Evolutionary conservation across 257 asterid genomes (phyloP), one percentile per base, ranked within the genome.

Genomic region (Solanum pennellii): DNA sequence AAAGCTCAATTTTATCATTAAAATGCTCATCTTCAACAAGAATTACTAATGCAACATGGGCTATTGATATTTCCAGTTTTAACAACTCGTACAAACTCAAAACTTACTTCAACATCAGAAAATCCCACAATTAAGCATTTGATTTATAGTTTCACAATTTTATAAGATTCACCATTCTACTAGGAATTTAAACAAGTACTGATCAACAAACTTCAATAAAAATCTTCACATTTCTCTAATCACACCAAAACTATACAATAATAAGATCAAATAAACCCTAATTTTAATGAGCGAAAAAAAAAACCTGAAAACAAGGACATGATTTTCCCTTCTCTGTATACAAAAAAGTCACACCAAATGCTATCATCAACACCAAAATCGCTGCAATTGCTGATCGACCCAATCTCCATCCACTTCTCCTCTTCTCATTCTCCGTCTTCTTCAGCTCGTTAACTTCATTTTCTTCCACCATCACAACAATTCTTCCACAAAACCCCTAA

Each of bases 281-380:
- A 72, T 72, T 72, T 16, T 0, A 56, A 56, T 47, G 12, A 41
- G 69, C 21, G 49, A 71, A 25, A 75, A 79, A 25, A 75, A 84
- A 96, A 87, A 96, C 99, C 99, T 95, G 91, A 75, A 96, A 87
- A 91, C 99, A 96, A 42, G 62, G 94, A 73, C 99, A 96, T 25
- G 94, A 89, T 86, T 93, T 94, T 60, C 85, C 91, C 90, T 92
- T 83, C 12, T 88, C 91, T 16, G 93, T 89, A 72, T 83, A 89
- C 88, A 88, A 91, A 60, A 90, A 90, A 45, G 96, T 66, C 23
- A 90, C 44, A 5, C 91, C 89, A 20, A 95, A 86, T 83, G 98
- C 97, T 49, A 90, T 73, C 72, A 94, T 65, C 91, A 92, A 80
- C 90, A 91, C 93, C 88, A 94, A 39, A 60, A 92, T 89, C 3